phyloP scores from a whole-genome alignment of 2,329 filamentous ascomycete genomes.

The Cladorrhinum sp. region DNA sequence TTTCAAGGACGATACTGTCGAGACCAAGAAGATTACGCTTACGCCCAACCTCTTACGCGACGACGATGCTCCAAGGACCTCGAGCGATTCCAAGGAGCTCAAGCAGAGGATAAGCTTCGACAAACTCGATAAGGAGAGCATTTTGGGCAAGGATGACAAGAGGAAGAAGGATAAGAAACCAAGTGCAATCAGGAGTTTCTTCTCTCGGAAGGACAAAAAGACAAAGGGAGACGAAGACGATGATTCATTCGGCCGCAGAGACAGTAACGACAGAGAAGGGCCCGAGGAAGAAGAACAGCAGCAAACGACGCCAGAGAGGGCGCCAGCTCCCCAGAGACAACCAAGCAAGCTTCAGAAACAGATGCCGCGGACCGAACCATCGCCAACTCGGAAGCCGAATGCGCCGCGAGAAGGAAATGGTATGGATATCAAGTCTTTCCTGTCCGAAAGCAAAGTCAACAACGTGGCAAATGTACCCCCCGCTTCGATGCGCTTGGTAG shows the following conservation, averaged over 20 bases:
- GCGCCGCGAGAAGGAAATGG: constrained; percentile 30
- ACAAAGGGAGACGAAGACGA: constrained; percentile 55
- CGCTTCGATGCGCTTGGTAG: constrained; percentile 57
- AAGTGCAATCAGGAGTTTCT: constrained; percentile 57
- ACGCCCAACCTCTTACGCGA: constrained; percentile 90
- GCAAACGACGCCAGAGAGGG: constrained; percentile 46
- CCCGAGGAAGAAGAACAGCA: constrained; percentile 40
- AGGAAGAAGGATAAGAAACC: constrained; percentile 69
- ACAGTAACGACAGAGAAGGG: constrained; percentile 44
- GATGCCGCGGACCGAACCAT: constrained; percentile 49
- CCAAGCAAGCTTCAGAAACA: constrained; percentile 70
- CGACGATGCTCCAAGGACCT: constrained; percentile 56
- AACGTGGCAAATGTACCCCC: constrained; percentile 56
- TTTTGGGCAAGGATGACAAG: constrained; percentile 63
- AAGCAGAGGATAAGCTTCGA: constrained; percentile 69
- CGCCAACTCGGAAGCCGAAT: constrained; percentile 42
- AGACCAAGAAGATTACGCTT: constrained; percentile 95
- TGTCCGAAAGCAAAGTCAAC: constrained; percentile 45
- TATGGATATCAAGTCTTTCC: constrained; percentile 42
- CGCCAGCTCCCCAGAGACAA: constrained; percentile 48
- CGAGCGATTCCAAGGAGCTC: constrained; percentile 54
- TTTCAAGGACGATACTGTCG: constrained; percentile 92
- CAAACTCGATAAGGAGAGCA: constrained; percentile 61
- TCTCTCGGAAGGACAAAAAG: constrained; percentile 62
- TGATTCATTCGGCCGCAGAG: constrained; percentile 55